Percentiles rank a stretch among this genome's conserved stretches.
phyloP scores from a whole-genome alignment of 169 alveolate species.

The Hepatocystis sp. region DNA sequence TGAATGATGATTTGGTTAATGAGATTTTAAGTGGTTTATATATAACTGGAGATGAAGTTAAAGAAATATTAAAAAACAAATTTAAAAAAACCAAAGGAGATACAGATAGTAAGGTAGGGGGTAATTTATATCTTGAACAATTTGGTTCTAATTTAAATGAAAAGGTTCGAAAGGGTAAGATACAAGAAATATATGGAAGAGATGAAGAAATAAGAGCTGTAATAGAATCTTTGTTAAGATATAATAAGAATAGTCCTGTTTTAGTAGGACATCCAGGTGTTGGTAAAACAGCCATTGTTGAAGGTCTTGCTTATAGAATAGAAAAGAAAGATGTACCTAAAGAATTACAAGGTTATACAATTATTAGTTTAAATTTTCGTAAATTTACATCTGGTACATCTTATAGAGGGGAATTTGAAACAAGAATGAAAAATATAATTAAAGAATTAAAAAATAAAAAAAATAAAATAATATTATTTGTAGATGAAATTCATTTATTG shows the following conservation, averaged over 20 bases:
- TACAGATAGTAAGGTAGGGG: constrained; percentile 34
- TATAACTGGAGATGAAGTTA: constrained; percentile 45
- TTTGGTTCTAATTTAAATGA: constrained; percentile 73
- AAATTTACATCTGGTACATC: constrained; percentile 74
- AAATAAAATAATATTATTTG: constrained; percentile 76
- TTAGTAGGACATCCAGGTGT: constrained; percentile 75
- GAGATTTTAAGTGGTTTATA: constrained; percentile 36
- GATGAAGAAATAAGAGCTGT: constrained; percentile 75
- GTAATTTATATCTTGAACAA: constrained; percentile 48
- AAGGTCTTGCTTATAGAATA: constrained; percentile 66
- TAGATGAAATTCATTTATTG: constrained; percentile 79
- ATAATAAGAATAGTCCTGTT: constrained; percentile 72
- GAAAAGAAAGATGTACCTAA: constrained; percentile 75
- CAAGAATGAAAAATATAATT: constrained; percentile 75
- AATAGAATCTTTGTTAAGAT: constrained; percentile 56
- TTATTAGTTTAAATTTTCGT: constrained; percentile 60
- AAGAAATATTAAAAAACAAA: constrained; percentile 22
- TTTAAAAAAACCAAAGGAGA: constrained; percentile 31
- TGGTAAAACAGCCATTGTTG: constrained; percentile 76
- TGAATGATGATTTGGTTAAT: constrained; percentile 46
- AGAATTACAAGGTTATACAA: constrained; percentile 56
- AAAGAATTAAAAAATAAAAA: constrained; percentile 71
- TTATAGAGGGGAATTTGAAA: constrained; percentile 76
- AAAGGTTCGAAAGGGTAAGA: constrained; percentile 65
- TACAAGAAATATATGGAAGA: constrained; percentile 72